Base-by-base conservation (phyloP, 2,329 filamentous ascomycete genomes). In the Dactylonectria estremocensis region DNA sequence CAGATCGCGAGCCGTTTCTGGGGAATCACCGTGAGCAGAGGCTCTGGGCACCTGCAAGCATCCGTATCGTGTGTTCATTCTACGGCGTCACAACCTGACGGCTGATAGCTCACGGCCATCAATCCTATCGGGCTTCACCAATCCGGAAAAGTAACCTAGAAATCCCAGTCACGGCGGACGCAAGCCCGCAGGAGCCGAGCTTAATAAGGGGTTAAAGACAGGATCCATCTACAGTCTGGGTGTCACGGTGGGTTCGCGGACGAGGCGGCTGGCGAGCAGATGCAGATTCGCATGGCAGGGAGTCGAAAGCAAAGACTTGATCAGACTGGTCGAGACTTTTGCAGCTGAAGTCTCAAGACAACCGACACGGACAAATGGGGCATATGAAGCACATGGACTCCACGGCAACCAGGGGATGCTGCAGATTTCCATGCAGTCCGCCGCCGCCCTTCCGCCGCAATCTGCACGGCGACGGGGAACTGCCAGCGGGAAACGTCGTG, bases 161-260 rank as follows among this genome's bases (percentile, higher is more conserved):
- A 40, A 24, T 43, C 18, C 40, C 31, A 28, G 24, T 56, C 50
- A 40, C 49, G 50, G 43, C 63, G 55, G 69, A 65, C 66, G 64
- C 69, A 40, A 70, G 60, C 57, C 46, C 57, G 74, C 72, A 74
- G 69, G 65, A 69, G 74, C 64, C 69, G 24, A 48, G 18, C 45
- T n/a, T n/a, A 69, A 74, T 74, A 56, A 67, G 61, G 31, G 28
- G 57, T 46, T 37, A 43, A 46, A 16, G 49, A 45, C 24, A 62
- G 35, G 45, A 40, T 55, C 10, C n/a, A 7, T 43, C 40, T 37
- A 56, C 31, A 50, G 31, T 31, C 18, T 13, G 5, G 40, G 70
- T 70, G 71, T 74, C 64, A 74, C 65, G 37, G 64, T 64, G 69
- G 69, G 71, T 68, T 69, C 61, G 64, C 61, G 69, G 57, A 63